Base-by-base conservation (phyloP, 768 basidiomycete species). In the Roridomyces roridus region DNA sequence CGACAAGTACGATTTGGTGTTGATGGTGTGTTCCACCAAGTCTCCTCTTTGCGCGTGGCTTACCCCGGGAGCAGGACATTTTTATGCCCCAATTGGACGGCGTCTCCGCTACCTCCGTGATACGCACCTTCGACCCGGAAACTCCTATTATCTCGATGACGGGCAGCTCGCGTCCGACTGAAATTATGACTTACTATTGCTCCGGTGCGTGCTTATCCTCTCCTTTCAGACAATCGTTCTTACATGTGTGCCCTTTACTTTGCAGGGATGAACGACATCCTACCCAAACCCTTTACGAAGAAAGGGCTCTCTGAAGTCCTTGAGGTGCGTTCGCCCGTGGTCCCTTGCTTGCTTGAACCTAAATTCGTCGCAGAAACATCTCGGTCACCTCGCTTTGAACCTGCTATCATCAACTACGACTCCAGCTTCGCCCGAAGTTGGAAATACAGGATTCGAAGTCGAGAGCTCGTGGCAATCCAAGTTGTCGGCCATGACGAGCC, bases 111-210 rank as follows among this genome's bases (percentile, higher is more conserved):
- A 97, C 96, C 28, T 92, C 87, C 55, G 71, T 97, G 64, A 97
- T 98, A 64, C 81, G 96, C 17, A 92, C 94, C 74, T 98, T 98
- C 69, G 95, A 98, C 75, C n/a, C n/a, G n/a, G n/a, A n/a, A n/a
- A n/a, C n/a, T n/a, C n/a, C n/a, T n/a, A n/a, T n/a, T n/a, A n/a
- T 85, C 63, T 96, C 94, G 18, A 98, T 98, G 96, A 98, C 95
- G 46, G 89, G 87, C 66, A 96, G 94, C 70, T 92, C 91, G 47
- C 90, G 92, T 63, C 94, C 95, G 25, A 88, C 88, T 71, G 91
- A 96, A 70, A 89, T 96, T 59, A 87, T 95, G 85, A 91, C 87
- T 6, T 96, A 96, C 68, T 90, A 88, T 69, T 86, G 87, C 24
- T 87, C 87, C 36, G 90, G 94, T 45, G 6, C 23, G 34, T 26